These are phyloP conservation scores for Mucor indicus DNA, from an alignment of 371 early-diverging fungal species.

Conservation along the genomic window DNA sequence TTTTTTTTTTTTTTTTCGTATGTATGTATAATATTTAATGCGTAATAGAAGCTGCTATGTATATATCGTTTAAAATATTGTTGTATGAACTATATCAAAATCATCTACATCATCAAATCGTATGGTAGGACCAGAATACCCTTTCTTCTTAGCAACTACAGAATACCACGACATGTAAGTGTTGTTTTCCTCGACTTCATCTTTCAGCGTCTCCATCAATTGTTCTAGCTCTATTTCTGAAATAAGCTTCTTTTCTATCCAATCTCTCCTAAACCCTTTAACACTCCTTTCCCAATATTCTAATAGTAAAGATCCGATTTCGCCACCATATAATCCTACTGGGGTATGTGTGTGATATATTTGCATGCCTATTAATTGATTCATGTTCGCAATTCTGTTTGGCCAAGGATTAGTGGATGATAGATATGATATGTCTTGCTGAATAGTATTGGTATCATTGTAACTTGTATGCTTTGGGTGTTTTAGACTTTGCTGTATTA, in stretches of 20 bases:
- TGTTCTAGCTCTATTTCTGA: conserved; percentile 34
- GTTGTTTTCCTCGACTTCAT: conserved; percentile 34
- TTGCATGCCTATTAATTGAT: conserved; percentile 36
- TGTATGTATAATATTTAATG: too few relatives aligned
- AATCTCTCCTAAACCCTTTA: conserved; percentile 23
- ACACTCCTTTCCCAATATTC: conserved; percentile 44
- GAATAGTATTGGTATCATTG: neutral
- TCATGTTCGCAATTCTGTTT: conserved; percentile 34
- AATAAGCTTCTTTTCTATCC: conserved; percentile 34
- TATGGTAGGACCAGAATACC: conserved; percentile 39
- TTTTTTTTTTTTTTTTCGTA: too few relatives aligned
- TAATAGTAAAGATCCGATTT: conserved; percentile 29
- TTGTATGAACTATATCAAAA: conserved; percentile 17
- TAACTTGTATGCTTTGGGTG: neutral
- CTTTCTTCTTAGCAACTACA: conserved; percentile 44
- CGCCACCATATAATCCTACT: conserved; percentile 35
- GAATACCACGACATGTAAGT: conserved; percentile 52
- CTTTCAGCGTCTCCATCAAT: conserved; percentile 19
- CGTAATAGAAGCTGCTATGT: too few relatives aligned
- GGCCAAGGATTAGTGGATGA: conserved; percentile 33
- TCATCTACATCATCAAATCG: conserved; percentile 38
- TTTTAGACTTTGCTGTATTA: neutral
- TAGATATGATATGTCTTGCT: neutral
- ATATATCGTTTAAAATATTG: conserved; percentile 10
- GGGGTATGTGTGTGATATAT: conserved; percentile 45